Conservation (phyloP, 75 land plant genomes). For the Sequoia sempervirens region DNA sequence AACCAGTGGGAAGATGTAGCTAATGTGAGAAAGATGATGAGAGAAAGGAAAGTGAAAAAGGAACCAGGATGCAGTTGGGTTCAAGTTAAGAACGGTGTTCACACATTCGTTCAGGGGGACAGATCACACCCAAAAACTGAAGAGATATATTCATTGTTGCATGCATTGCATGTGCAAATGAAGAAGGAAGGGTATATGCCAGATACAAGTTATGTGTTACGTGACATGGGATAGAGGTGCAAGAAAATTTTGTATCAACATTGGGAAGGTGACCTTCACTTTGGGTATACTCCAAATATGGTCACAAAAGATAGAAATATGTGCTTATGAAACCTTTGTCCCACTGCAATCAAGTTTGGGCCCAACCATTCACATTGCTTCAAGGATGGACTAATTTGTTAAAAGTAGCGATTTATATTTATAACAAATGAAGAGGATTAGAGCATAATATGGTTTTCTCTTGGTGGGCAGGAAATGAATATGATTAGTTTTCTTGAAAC, state of each 20-base stretch:
- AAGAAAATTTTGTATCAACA: not conserved
- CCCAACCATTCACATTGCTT: conserved; percentile 8
- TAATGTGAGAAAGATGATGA: conserved; percentile 11
- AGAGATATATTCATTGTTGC: conserved; percentile 12
- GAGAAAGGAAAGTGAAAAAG: conserved; percentile 1
- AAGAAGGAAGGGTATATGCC: conserved; percentile 13
- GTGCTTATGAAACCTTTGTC: conserved; percentile 2
- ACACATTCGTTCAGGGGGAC: conserved; percentile 13
- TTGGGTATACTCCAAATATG: not conserved
- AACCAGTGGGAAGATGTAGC: conserved; percentile 10
- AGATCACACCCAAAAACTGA: conserved; percentile 13
- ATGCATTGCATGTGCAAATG: conserved; percentile 8
- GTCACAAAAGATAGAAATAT: not conserved
- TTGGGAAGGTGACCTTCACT: conserved; percentile 7
- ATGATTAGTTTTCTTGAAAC: too few species aligned
- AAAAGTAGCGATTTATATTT: not conserved
- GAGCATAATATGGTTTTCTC: too few species aligned
- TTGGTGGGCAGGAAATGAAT: not conserved
- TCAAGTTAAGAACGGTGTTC: conserved; percentile 13
- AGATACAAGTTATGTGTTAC: not conserved
- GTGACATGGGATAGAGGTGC: not conserved
- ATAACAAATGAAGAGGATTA: not conserved
- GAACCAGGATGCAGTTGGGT: conserved; percentile 12
- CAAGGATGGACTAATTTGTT: conserved; percentile 11
- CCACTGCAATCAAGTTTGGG: not conserved